Evolutionary conservation across 768 basidiomycete species (phyloP).

Genomic region (Dictyophora rubrovolvata): DNA sequence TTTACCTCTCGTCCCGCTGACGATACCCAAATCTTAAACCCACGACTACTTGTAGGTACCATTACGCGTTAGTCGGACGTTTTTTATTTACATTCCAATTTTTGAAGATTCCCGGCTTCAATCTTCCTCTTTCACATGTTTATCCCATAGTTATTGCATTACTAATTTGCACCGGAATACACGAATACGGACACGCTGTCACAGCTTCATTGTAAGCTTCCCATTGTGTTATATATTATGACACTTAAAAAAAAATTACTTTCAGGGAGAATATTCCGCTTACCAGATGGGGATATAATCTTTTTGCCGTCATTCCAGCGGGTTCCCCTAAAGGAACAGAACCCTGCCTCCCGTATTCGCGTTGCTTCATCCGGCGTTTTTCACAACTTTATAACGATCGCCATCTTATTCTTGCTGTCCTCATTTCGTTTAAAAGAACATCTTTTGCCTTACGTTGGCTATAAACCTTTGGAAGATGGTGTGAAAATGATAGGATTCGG

Average conservation of each 20-base stretch:
- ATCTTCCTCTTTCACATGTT: constrained; percentile 63
- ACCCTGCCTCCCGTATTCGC: constrained; percentile 36
- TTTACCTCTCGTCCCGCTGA: not conserved
- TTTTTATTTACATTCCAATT: not conserved
- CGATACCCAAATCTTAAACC: not conserved
- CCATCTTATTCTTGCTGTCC: constrained; percentile 30
- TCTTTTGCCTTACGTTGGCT: not conserved
- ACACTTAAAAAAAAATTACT: not conserved
- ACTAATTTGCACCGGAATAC: constrained; percentile 55
- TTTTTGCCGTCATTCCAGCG: constrained; percentile 58
- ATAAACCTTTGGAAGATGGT: not conserved
- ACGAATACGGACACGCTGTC: constrained; percentile 74
- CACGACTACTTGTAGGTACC: not conserved
- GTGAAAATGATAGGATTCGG: not conserved
- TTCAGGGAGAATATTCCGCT: constrained; percentile 57
- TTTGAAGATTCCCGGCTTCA: constrained; percentile 72
- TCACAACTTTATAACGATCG: constrained; percentile 51
- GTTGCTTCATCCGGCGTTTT: constrained; percentile 67
- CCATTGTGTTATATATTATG: not conserved
- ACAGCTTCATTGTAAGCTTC: constrained; percentile 59
- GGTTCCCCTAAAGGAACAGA: constrained; percentile 26
- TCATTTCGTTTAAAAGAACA: constrained; percentile 6
- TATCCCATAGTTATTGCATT: constrained; percentile 56
- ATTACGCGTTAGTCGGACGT: not conserved
- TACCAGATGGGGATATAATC: constrained; percentile 46